A percentile compares a stretch with the other conserved stretches of the same genome.
These are phyloP conservation scores for Trichoderma brevicompactum DNA, from an alignment of 2,329 filamentous ascomycete genomes.

Conservation along the genomic window DNA sequence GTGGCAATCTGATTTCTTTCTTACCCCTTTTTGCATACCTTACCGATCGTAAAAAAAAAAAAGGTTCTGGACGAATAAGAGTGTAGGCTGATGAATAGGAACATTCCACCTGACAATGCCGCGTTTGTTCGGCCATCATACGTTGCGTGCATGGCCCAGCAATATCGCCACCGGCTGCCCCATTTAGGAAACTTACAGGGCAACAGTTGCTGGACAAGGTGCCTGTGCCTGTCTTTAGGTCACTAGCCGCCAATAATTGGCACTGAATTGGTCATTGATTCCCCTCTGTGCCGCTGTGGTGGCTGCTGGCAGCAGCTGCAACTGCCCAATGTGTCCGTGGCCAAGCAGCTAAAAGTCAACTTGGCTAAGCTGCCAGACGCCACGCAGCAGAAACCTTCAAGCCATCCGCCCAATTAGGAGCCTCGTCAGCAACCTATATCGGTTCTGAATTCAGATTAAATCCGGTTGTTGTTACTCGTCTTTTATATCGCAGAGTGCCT, in stretches of 20 bases:
- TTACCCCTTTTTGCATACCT: no score
- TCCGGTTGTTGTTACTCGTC: background rate
- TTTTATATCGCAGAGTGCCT: no score
- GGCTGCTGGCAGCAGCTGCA: no score
- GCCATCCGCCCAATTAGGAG: background rate
- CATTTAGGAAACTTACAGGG: no score
- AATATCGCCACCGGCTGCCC: conserved; percentile 15
- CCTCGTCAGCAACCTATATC: no score
- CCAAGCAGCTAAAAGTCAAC: background rate
- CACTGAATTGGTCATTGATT: background rate
- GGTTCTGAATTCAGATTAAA: no score
- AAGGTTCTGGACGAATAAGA: no score
- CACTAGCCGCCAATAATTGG: background rate
- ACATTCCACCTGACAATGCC: conserved; percentile 3
- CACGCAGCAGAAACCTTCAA: background rate
- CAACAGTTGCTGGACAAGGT: no score
- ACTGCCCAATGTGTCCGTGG: no score
- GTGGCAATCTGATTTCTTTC: no score
- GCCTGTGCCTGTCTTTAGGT: no score
- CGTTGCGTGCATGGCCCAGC: conserved; percentile 16
- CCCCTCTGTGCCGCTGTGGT: no score
- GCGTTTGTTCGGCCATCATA: conserved; percentile 10
- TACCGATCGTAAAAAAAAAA: background rate
- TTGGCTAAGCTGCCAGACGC: conserved; percentile 10
- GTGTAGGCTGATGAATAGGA: conserved; percentile 12